A percentile compares a stretch with the other conserved stretches of the same genome.
Conservation (phyloP, 306 rosid species). For the Malus asiatica region DNA sequence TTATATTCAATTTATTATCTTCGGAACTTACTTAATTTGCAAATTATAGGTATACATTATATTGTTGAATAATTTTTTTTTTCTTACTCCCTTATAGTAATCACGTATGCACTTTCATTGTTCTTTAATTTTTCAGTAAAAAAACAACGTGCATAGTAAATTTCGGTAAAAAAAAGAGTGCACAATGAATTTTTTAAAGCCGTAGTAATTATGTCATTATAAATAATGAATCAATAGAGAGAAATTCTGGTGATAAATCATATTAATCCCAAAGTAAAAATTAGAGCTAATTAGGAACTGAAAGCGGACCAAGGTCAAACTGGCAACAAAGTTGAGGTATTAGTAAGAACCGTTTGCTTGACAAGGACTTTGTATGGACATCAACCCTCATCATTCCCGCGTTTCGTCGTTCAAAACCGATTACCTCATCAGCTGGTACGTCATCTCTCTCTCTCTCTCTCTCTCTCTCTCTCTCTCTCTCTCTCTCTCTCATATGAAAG, state of each 20-base stretch:
- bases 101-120: too few relatives aligned
- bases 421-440: not conserved
- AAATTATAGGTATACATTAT: too few relatives aligned
- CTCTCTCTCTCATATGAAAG: not conserved
- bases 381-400: not conserved
- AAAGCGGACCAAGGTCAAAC: constrained; percentile 4
- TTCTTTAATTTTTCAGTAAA: too few relatives aligned
- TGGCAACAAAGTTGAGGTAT: constrained; percentile 21
- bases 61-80: too few relatives aligned
- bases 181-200: too few relatives aligned
- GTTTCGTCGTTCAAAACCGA: not conserved
- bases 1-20: too few relatives aligned
- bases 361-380: constrained; percentile 19
- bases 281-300: not conserved
- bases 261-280: not conserved
- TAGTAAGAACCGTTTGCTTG: constrained; percentile 23
- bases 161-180: too few relatives aligned
- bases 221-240: not conserved
- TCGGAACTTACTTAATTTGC: too few relatives aligned
- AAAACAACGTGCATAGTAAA: too few relatives aligned
- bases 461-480: not conserved
- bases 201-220: too few relatives aligned
- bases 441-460: not conserved
- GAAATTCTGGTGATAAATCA: not conserved
- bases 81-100: too few relatives aligned